Evolutionary conservation across 345 rosid genomes (phyloP).

Genomic region (Clarkia xantiana): DNA sequence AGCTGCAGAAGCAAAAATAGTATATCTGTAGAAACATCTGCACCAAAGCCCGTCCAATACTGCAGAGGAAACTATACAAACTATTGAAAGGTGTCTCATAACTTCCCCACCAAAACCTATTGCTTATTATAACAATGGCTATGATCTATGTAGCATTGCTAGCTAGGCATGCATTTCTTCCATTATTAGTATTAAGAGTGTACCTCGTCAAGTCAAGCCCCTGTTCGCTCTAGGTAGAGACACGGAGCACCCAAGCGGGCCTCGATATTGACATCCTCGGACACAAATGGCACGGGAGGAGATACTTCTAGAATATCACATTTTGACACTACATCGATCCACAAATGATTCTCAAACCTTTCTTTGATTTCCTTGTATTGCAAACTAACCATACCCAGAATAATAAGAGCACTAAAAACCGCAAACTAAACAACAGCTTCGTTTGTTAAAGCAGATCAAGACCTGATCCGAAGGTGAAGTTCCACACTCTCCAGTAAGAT

Average conservation of each 20-base stretch:
- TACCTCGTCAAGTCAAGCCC: slow-evolving; percentile 59
- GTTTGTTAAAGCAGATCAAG: neutral
- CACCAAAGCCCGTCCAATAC: too few relatives aligned
- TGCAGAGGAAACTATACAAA: too few relatives aligned
- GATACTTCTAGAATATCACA: slow-evolving; percentile 60
- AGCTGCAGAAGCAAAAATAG: slow-evolving; percentile 29
- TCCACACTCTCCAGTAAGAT: slow-evolving; percentile 92
- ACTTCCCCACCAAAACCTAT: too few relatives aligned
- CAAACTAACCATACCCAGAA: slow-evolving; percentile 27
- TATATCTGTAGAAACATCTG: too few relatives aligned
- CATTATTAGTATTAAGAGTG: slow-evolving; percentile 1
- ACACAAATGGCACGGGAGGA: slow-evolving; percentile 34
- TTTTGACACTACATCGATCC: slow-evolving; percentile 88
- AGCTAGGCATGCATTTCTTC: neutral
- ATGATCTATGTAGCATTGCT: neutral
- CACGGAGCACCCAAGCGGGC: slow-evolving; percentile 55
- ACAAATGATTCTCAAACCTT: slow-evolving; percentile 51
- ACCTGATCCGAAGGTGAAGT: slow-evolving; percentile 92
- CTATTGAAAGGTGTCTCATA: neutral
- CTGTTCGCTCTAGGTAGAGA: slow-evolving; percentile 51
- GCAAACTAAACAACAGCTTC: too few relatives aligned
- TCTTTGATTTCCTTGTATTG: slow-evolving; percentile 69
- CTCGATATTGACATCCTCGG: slow-evolving; percentile 45
- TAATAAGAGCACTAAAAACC: too few relatives aligned
- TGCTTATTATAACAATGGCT: neutral